Conservation (phyloP, 169 alveolate species). For the Cryptosporidium xiaoi region DNA sequence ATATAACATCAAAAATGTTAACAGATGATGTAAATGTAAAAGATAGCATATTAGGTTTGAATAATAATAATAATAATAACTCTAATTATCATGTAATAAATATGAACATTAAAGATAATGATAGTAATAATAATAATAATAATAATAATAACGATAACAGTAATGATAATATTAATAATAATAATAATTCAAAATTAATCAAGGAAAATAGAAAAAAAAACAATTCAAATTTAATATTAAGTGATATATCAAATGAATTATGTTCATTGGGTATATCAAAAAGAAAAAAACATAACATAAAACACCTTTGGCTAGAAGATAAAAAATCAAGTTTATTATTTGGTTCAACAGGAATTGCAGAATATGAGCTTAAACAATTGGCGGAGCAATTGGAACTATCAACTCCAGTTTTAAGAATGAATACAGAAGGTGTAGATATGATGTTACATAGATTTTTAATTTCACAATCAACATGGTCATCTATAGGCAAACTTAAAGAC, state of each 20-base stretch:
- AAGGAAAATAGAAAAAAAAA: not conserved
- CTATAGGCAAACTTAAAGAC: conserved; percentile 53
- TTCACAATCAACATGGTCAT: conserved; percentile 66
- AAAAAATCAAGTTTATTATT: conserved; percentile 36
- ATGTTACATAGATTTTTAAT: conserved; percentile 50
- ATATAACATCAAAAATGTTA: not conserved
- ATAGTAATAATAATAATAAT: not conserved
- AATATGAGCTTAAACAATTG: conserved; percentile 41
- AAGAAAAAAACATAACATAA: not conserved
- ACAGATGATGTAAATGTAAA: not conserved
- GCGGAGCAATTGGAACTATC: conserved; percentile 64
- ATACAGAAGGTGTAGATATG: conserved; percentile 57
- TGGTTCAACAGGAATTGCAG: conserved; percentile 69
- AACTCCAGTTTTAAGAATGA: conserved; percentile 30
- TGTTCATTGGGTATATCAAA: conserved; percentile 34
- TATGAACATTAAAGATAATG: not conserved
- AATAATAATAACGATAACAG: too few relatives aligned
- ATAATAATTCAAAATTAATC: not conserved
- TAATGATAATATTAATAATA: not conserved
- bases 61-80: not conserved
- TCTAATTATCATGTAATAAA: not conserved
- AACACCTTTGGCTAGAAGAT: conserved; percentile 61
- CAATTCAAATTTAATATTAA: conserved; percentile 32
- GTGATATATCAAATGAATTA: conserved; percentile 32
- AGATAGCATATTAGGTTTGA: not conserved